phyloP scores from a whole-genome alignment of 2,329 filamentous ascomycete species.

The Neofusicoccum umdonicola region DNA sequence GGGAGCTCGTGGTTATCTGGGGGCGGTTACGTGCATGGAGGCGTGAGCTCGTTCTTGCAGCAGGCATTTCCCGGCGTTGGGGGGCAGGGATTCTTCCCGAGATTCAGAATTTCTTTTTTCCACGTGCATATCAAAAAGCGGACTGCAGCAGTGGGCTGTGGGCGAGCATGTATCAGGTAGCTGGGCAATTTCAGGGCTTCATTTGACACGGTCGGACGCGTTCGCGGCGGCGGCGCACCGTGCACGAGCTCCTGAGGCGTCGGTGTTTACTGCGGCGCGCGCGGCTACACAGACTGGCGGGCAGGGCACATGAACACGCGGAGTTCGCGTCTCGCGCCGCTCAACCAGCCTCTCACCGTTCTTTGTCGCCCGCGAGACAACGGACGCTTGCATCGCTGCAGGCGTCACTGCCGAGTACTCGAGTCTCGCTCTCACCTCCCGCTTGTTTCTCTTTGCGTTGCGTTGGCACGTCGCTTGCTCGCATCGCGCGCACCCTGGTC shows the following conservation, averaged over 20 bases:
- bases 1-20: constrained; percentile 14
- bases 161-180: not conserved
- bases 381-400: constrained; percentile 9
- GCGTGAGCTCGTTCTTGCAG: constrained; percentile 13
- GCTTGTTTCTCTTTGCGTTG: not conserved
- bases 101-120: constrained; percentile 10
- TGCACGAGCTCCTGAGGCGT: not conserved
- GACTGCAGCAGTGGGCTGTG: not conserved
- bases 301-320: constrained; percentile 3
- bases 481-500: not conserved
- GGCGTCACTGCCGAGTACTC: not conserved
- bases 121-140: not conserved
- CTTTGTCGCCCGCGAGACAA: constrained; percentile 1
- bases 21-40: constrained; percentile 11
- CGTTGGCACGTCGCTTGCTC: constrained; percentile 1
- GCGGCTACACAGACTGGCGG: not conserved
- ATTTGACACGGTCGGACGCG: constrained; percentile 2
- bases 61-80: constrained; percentile 19
- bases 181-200: not conserved
- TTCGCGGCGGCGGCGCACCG: not conserved
- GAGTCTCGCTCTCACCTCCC: not conserved
- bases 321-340: constrained; percentile 7
- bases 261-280: constrained; percentile 6
- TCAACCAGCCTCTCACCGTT: not conserved
- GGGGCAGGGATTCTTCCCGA: constrained; percentile 7